Evolutionary conservation across 441 rosid species (phyloP).

Genomic region (Arabidopsis hybrid): DNA sequence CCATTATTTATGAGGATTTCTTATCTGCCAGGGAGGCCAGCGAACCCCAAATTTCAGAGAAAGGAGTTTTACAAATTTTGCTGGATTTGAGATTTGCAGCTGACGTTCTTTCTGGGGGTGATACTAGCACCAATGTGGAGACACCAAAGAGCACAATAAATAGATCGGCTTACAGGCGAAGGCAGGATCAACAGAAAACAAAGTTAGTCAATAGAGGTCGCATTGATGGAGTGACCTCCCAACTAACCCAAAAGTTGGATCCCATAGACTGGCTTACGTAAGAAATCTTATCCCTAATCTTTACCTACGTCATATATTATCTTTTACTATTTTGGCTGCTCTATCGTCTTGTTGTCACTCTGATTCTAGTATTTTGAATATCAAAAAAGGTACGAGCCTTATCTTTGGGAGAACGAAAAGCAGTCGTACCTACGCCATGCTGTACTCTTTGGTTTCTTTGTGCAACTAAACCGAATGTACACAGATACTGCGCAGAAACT

Average conservation of each 20-base stretch:
- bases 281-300: conserved; percentile 45
- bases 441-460: conserved; percentile 97
- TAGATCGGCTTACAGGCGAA: conserved; percentile 68
- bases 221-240: conserved; percentile 66
- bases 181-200: conserved; percentile 65
- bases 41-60: conserved; percentile 81
- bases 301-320: conserved; percentile 3
- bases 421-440: conserved; percentile 93
- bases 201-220: conserved; percentile 61
- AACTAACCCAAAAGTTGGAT: conserved; percentile 81
- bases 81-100: conserved; percentile 86
- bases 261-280: conserved; percentile 99
- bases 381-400: conserved; percentile 78
- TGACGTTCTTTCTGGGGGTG: conserved; percentile 88
- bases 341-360: conserved; percentile 19
- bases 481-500: conserved; percentile 86
- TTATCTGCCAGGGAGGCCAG: conserved; percentile 65
- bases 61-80: conserved; percentile 87
- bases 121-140: conserved; percentile 56
- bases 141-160: conserved; percentile 56
- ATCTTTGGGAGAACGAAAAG: conserved; percentile 93
- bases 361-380: conserved; percentile 43
- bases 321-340: conserved; percentile 9
- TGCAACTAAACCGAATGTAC: conserved; percentile 93
- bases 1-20: conserved; percentile 72